Evolutionary conservation across 495 filamentous ascomycete species (phyloP).

Genomic region (Hypoxylon cercidicola): DNA sequence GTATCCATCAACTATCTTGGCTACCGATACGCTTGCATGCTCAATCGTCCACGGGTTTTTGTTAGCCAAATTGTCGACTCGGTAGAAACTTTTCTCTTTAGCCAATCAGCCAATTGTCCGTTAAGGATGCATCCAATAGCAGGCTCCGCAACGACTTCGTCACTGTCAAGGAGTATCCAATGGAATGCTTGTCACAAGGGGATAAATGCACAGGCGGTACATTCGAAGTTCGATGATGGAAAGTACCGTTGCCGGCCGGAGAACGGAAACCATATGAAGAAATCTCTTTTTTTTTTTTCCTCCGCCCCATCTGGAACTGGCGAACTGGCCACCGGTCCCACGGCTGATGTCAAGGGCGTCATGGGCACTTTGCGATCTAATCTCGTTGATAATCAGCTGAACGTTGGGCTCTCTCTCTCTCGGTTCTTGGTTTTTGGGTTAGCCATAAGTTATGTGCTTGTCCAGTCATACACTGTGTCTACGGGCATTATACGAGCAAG

Average conservation of each 20-base stretch:
- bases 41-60: slow-evolving; percentile 42
- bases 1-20: slow-evolving; percentile 40
- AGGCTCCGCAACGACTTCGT: slow-evolving; percentile 39
- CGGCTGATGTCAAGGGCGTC: slow-evolving; percentile 25
- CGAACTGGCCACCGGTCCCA: slow-evolving; percentile 25
- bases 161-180: slow-evolving; percentile 40
- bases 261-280: slow-evolving; percentile 27
- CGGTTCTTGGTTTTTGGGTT: not conserved
- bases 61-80: slow-evolving; percentile 42
- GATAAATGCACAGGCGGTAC: slow-evolving; percentile 43
- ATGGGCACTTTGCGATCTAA: slow-evolving; percentile 10
- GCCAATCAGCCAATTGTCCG: slow-evolving; percentile 43
- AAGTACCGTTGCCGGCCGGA: slow-evolving; percentile 40
- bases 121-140: slow-evolving; percentile 34
- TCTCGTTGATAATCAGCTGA: slow-evolving; percentile 16
- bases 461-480: slow-evolving; percentile 13
- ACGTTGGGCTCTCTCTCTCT: slow-evolving; percentile 5
- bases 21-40: slow-evolving; percentile 40
- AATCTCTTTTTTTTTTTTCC: slow-evolving; percentile 24
- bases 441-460: not conserved
- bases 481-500: slow-evolving; percentile 19
- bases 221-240: slow-evolving; percentile 9
- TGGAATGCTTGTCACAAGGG: slow-evolving; percentile 43
- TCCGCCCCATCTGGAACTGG: slow-evolving; percentile 23
- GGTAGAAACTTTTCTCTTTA: slow-evolving; percentile 42